Evolutionary conservation across 83 land plant species (phyloP).

Genomic region (Larix sibirica): DNA sequence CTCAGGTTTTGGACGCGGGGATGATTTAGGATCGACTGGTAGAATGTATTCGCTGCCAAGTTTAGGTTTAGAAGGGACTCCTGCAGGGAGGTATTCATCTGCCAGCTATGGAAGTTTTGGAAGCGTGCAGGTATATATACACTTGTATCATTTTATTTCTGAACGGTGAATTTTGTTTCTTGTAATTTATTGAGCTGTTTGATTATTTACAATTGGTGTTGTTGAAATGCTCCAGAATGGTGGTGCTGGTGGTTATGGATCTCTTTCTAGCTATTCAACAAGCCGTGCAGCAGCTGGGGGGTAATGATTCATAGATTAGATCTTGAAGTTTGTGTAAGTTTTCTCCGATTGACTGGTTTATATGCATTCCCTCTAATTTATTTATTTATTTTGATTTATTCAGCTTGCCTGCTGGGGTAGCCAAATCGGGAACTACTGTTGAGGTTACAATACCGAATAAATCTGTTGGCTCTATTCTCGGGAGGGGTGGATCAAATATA

Average conservation of each 20-base stretch:
- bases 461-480: constrained; percentile 27
- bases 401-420: background rate
- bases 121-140: constrained; percentile 36
- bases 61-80: constrained; percentile 52
- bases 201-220: background rate
- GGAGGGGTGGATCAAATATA: constrained; percentile 31
- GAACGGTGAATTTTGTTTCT: background rate
- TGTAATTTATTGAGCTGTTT: background rate
- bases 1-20: constrained; percentile 40
- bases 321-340: background rate
- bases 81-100: constrained; percentile 31
- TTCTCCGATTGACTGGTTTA: background rate
- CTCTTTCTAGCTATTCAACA: constrained; percentile 50
- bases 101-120: constrained; percentile 51
- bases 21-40: constrained; percentile 43
- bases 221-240: constrained; percentile 20
- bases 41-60: constrained; percentile 48
- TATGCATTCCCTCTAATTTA: background rate
- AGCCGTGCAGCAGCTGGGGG: constrained; percentile 50
- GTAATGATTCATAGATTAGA: constrained; percentile 23
- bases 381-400: background rate
- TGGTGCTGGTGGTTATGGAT: constrained; percentile 50
- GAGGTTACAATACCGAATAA: constrained; percentile 34
- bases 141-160: background rate
- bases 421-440: background rate